phyloP scores from a whole-genome alignment of 768 basidiomycete species.

The Tephrocybe sp. region DNA sequence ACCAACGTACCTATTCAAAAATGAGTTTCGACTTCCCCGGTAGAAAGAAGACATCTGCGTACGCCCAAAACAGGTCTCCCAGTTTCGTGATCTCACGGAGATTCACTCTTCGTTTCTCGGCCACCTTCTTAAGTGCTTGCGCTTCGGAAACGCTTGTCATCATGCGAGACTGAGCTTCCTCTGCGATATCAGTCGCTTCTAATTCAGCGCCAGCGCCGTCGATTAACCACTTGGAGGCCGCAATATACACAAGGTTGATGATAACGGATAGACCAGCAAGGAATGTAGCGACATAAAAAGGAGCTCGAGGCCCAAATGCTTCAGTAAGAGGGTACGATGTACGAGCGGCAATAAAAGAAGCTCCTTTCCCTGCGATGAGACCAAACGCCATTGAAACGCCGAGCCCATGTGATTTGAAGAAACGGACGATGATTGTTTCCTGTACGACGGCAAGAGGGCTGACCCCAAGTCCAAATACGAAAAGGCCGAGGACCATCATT shows the following conservation, averaged over 20 bases:
- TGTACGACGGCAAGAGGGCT: constrained; percentile 82
- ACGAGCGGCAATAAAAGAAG: constrained; percentile 74
- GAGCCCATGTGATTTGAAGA: constrained; percentile 74
- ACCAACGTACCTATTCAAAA: constrained; percentile 57
- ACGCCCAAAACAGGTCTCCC: constrained; percentile 82
- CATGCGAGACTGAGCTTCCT: constrained; percentile 50
- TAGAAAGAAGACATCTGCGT: constrained; percentile 23
- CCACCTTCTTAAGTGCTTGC: constrained; percentile 62
- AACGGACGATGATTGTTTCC: constrained; percentile 82
- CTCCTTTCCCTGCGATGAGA: constrained; percentile 76
- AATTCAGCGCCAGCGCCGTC: constrained; percentile 59
- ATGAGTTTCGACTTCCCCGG: constrained; percentile 6
- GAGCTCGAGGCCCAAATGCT: constrained; percentile 64
- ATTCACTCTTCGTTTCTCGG: constrained; percentile 63
- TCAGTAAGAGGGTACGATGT: constrained; percentile 78
- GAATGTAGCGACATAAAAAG: constrained; percentile 68
- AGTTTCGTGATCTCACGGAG: constrained; percentile 60
- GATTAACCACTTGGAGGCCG: constrained; percentile 63
- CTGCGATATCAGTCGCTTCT: constrained; percentile 60
- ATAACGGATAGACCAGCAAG: constrained; percentile 66
- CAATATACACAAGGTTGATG: constrained; percentile 69
- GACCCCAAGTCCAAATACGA: constrained; percentile 77
- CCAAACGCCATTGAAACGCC: constrained; percentile 82
- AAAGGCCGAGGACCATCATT: constrained; percentile 73
- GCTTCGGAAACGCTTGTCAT: constrained; percentile 52